Base-by-base conservation (phyloP, 1,139 yeast genomes). In the Blastobotrys arbuscula region DNA sequence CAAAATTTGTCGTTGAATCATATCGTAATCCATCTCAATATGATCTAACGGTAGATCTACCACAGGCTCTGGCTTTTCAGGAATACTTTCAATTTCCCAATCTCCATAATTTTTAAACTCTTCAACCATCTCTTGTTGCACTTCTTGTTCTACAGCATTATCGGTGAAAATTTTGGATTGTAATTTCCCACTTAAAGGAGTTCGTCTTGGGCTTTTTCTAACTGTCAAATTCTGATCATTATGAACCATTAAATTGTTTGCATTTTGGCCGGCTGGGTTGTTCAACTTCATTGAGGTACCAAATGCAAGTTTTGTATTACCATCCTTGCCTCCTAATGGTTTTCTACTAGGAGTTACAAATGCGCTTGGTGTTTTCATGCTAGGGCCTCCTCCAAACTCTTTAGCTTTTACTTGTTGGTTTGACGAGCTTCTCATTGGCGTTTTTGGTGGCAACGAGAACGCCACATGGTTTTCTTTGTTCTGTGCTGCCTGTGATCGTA, bases 281-380 rank as follows among this genome's bases (percentile, higher is more conserved):
- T 36, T 6, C 7, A 13, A 28, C 21, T 39, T 43, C 44, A 23
- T 45, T 18, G 41, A 42, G 16, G 33, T 36, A 10, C 10, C 10
- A 9, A 28, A 28, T 37, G 41, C 45, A n/a, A 49, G 36, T 40
- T 38, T 44, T 24, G 45, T 50, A 50, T 59, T 59, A 31, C 50
- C 52, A 44, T 57, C 60, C 39, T 59, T 59, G 2, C 63, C 63
- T 8, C 62, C 62, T 15, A 59, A 45, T 15, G 62, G 62, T 2
- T 55, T 53, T 41, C 62, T 50, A 36, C 54, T 44, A 6, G 54
- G 52, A 13, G 50, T 50, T 45, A 44, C 46, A 31, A 52, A 42
- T 41, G 41, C 26, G 24, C 31, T 33, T 37, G 45, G 48, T 26
- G 49, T 49, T 26, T 48, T 51, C 39, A 42, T 39, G 9, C 24